Evolutionary conservation across 148 eudicot genomes (phyloP).

Genomic region (Linanthus parryae): DNA sequence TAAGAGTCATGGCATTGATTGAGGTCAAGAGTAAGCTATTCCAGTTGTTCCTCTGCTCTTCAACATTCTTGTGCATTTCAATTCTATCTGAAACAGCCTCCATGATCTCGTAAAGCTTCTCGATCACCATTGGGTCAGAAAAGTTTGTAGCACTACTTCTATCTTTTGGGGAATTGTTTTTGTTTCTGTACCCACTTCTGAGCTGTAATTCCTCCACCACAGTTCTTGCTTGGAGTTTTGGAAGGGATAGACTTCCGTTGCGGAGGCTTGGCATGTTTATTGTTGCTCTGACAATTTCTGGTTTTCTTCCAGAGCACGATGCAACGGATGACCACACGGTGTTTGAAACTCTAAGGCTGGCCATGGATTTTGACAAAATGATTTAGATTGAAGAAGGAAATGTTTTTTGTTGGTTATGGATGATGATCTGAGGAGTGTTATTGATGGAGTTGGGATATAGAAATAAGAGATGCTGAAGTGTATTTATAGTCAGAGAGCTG

Average conservation of each 20-base stretch:
- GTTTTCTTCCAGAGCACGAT: too few relatives aligned
- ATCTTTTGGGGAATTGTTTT: neutral
- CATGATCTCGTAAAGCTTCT: conserved; percentile 41
- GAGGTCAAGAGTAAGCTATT: conserved; percentile 40
- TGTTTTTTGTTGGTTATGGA: too few relatives aligned
- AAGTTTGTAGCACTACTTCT: neutral
- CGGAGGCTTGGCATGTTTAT: neutral
- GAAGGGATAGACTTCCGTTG: neutral
- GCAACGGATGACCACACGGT: too few relatives aligned
- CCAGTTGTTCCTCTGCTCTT: conserved; percentile 56
- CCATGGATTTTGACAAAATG: too few relatives aligned
- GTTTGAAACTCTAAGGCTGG: too few relatives aligned
- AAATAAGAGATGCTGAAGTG: too few relatives aligned
- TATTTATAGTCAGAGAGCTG: too few relatives aligned
- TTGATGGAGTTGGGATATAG: too few relatives aligned
- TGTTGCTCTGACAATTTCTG: neutral
- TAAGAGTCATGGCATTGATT: conserved; percentile 3
- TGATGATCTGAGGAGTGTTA: too few relatives aligned
- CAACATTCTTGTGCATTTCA: conserved; percentile 59
- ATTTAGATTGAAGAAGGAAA: too few relatives aligned
- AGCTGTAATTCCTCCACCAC: neutral
- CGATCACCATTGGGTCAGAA: conserved; percentile 12
- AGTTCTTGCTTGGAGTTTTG: neutral
- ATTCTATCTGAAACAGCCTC: conserved; percentile 52
- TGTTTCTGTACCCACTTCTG: neutral